These are phyloP conservation scores for Tricholomella constricta DNA, from an alignment of 768 basidiomycete species.

Conservation along the genomic window DNA sequence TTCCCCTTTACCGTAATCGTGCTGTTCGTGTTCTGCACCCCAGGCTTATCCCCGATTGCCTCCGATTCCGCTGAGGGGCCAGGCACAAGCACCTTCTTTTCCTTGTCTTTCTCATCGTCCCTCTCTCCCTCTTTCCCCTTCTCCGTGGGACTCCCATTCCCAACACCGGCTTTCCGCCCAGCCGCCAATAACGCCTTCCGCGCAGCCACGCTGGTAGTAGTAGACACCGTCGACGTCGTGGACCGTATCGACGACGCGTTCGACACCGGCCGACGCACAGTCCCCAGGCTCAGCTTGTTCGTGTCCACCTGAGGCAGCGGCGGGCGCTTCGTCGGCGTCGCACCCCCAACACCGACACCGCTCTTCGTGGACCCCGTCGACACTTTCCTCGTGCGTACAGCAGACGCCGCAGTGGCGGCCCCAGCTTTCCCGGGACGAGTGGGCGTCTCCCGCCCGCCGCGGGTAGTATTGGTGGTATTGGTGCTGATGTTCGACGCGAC, in stretches of 20 bases:
- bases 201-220: constrained; percentile 26
- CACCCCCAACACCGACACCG: constrained; percentile 11
- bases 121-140: constrained; percentile 14
- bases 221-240: constrained; percentile 28
- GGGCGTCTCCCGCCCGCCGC: constrained; percentile 12
- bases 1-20: constrained; percentile 26
- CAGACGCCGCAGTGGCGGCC: not conserved
- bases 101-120: constrained; percentile 3
- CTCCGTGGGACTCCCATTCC: constrained; percentile 15
- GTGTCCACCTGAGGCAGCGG: constrained; percentile 34
- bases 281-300: constrained; percentile 30
- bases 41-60: too few species aligned
- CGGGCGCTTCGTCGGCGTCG: constrained; percentile 29
- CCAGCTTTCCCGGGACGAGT: constrained; percentile 4
- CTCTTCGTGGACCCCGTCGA: constrained; percentile 25
- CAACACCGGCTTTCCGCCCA: constrained; percentile 11
- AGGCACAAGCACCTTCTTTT: not conserved
- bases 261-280: constrained; percentile 22
- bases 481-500: constrained; percentile 23
- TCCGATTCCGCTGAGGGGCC: constrained; percentile 10
- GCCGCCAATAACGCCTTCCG: constrained; percentile 25
- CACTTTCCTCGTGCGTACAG: constrained; percentile 13
- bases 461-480: too few species aligned
- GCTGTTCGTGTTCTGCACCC: constrained; percentile 21
- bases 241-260: constrained; percentile 23